Evolutionary conservation across 176 grass and related monocot species (phyloP), one percentile per base, ranked within the genome.

Genomic region (Melocanna baccifera): DNA sequence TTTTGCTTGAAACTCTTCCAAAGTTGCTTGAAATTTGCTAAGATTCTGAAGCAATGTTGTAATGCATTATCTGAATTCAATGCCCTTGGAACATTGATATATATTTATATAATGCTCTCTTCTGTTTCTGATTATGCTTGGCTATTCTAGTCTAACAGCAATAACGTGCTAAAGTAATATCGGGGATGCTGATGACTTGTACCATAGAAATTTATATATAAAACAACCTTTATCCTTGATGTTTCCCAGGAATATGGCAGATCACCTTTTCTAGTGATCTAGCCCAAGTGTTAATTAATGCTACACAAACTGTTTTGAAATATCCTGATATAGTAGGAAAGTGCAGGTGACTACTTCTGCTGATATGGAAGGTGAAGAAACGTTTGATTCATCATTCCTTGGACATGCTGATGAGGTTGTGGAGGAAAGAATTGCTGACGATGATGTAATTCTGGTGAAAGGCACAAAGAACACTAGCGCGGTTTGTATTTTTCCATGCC

Each of bases 311-410:
- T 63, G 13, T 79, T 73, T 55, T 7, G 51, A 8, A 29, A 9
- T 22, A n/a, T 71, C 12, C 22, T 69, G 11, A 78, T 56, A 28
- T 67, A 43, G 69, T 43, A 30, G 4, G 28, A 42, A 62, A 41
- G 4, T 77, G 53, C 73, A 97, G 95, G 86, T 97, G 56, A 86
- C 90, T 72, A 97, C 95, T 62, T 97, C 94, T 89, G 95, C 92
- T 88, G 95, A 97, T 78, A 94, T 97, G 95, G 95, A 94, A 91
- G 95, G 90, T 47, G 95, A 97, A 70, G 95, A 97, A 88, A 94
- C 95, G n/a, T 97, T 97, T 53, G 92, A 97, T 85, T 34, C 84
- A 41, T 91, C 90, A 64, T 89, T 97, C 84, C 90, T 97, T 82
- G 95, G 95, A 32, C 85, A 91, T 71, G 84, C 92, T 43, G 86